phyloP scores from a whole-genome alignment of 192 early-diverging fungal genomes.

The Umbelopsis sp. region DNA sequence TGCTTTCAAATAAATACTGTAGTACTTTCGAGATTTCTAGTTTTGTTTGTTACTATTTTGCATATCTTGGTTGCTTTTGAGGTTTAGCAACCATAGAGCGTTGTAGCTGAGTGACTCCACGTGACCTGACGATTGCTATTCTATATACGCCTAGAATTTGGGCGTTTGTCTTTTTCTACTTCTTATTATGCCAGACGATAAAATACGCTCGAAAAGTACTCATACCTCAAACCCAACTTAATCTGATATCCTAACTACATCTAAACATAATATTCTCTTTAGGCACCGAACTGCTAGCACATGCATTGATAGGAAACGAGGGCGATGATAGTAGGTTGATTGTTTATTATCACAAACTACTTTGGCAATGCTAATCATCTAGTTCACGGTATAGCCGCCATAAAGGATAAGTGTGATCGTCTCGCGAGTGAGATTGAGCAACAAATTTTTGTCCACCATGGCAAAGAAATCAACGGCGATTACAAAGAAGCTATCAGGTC shows the following conservation, averaged over 20 bases:
- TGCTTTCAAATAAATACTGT: too few species aligned
- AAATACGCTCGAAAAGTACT: conserved; percentile 17
- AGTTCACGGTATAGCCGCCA: background rate
- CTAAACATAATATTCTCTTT: background rate
- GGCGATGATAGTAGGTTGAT: background rate
- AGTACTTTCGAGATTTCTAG: too few species aligned
- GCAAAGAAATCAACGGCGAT: background rate
- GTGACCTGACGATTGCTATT: background rate
- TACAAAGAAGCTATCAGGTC: conserved; percentile 4
- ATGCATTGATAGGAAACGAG: conserved; percentile 7
- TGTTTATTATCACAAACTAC: background rate
- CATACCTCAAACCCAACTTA: background rate
- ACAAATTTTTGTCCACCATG: background rate
- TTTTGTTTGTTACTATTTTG: too few species aligned
- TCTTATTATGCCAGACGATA: conserved; percentile 10
- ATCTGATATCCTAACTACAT: too few species aligned
- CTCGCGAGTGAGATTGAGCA: background rate
- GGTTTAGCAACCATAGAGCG: too few species aligned
- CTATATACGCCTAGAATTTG: background rate
- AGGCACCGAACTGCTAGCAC: background rate
- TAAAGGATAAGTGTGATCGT: background rate
- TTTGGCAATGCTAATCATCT: background rate
- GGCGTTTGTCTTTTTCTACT: background rate
- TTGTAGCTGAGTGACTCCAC: background rate
- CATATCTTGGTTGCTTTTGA: too few species aligned